phyloP scores from a whole-genome alignment of 345 rosid genomes.

The Rhizophora apiculata region DNA sequence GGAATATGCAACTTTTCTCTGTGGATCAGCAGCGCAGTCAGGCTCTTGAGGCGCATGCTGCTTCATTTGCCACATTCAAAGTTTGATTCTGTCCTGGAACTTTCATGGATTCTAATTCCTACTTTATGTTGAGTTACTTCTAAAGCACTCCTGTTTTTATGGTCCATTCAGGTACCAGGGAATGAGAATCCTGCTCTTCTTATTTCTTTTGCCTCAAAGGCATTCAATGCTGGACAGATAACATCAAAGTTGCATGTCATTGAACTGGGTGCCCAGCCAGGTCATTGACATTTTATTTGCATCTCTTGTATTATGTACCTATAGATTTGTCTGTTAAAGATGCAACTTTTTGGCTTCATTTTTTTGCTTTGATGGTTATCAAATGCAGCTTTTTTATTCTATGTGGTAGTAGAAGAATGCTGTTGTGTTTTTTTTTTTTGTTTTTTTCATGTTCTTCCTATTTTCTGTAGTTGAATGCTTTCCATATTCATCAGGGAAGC shows the following conservation, averaged over 20 bases:
- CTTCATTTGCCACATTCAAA: slow-evolving; percentile 82
- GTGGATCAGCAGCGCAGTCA: slow-evolving; percentile 98
- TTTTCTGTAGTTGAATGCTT: neutral
- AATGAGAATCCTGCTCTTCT: slow-evolving; percentile 83
- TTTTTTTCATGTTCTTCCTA: neutral
- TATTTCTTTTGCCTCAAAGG: slow-evolving; percentile 84
- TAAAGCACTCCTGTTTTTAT: neutral
- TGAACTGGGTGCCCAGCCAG: slow-evolving; percentile 97
- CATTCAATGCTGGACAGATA: slow-evolving; percentile 82
- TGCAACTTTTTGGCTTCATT: neutral
- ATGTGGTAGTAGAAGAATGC: neutral
- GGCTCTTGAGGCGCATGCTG: slow-evolving; percentile 97
- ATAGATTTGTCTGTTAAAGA: neutral
- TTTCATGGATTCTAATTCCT: neutral
- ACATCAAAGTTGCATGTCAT: slow-evolving; percentile 88
- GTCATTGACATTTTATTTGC: slow-evolving; percentile 29
- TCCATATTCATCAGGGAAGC: slow-evolving; percentile 13
- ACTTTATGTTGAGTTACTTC: neutral
- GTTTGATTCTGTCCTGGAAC: slow-evolving; percentile 24
- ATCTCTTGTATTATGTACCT: neutral
- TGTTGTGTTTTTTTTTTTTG: neutral
- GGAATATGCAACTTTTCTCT: slow-evolving; percentile 96
- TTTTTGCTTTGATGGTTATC: neutral
- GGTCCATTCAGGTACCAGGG: slow-evolving; percentile 56
- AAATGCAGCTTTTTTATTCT: neutral